Evolutionary conservation across 768 basidiomycete species (phyloP), one percentile per base, ranked within the genome.

Genomic region (Phylloporus scabripes): DNA sequence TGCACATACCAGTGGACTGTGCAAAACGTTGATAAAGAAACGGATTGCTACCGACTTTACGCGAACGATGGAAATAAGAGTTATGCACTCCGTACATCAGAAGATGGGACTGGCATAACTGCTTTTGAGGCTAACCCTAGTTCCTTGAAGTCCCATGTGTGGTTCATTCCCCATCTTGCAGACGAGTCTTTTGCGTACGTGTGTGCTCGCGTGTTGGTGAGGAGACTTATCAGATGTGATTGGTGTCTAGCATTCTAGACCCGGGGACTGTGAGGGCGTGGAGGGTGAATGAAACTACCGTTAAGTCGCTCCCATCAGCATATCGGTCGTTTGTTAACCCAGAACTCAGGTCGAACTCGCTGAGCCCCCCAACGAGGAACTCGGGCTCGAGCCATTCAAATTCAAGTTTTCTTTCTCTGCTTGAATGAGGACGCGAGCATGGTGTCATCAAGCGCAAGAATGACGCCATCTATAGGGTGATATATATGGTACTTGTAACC

Each of bases 371-470:
- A 17, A 15, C 18, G 48, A 8, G 26, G 48, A 49, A 15, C 32
- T 26, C 7, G 33, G 18, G 24, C 39, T 49, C 18, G 41, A 36
- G 6, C 14, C 41, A 21, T 49, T 49, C 42, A 49, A 49, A 17
- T 49, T 49, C 48, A 49, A 45, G 42, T 49, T 49, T 36, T 45
- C 42, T 8, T 45, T 45, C 18, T 39, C 38, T 21, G 11, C 21
- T 7, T 39, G 26, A 28, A 9, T 9, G 8, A 28, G 36, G 17
- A 23, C 21, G 4, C 23, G 5, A 23, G 20, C 4, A 39, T 14
- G 38, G 38, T 39, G 14, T 23, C 38, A 39, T 39, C 38, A 39
- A 7, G 20, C 38, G 15, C 38, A 21, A 23, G 21, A 39, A 39
- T 39, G 38, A 23, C 10, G 21, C 23, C 38, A 39, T 39, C 10